Evolutionary conservation across 2,329 filamentous ascomycete genomes (phyloP).

Genomic region (Xylaria sp.): DNA sequence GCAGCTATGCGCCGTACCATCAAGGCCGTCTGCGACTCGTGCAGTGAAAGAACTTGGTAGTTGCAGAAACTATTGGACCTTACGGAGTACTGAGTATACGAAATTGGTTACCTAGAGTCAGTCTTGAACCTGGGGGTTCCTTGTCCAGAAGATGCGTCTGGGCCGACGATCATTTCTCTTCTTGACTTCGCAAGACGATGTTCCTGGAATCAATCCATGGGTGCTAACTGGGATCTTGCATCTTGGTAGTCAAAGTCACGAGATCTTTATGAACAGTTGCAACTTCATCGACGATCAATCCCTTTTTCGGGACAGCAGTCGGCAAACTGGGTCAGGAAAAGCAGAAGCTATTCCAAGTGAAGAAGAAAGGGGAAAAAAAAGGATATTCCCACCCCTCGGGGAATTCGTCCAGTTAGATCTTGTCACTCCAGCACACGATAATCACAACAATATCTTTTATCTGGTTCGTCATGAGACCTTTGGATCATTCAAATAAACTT

Average conservation of each 20-base stretch:
- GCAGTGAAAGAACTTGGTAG: slow-evolving; percentile 9
- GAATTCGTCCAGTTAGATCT: not conserved
- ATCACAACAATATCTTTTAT: not conserved
- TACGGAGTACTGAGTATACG: not conserved
- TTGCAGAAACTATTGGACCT: slow-evolving; percentile 7
- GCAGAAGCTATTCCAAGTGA: not conserved
- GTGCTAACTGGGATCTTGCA: slow-evolving; percentile 23
- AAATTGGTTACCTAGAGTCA: not conserved
- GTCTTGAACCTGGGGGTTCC: slow-evolving; percentile 4
- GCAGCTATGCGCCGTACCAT: not conserved
- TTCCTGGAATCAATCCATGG: slow-evolving; percentile 20
- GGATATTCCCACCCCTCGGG: slow-evolving; percentile 17
- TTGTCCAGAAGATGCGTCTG: not conserved
- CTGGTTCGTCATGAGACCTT: not conserved
- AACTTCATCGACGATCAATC: slow-evolving; percentile 19
- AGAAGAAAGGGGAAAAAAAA: not conserved
- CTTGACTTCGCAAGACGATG: slow-evolving; percentile 13
- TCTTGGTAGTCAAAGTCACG: slow-evolving; percentile 16
- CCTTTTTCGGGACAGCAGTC: not conserved
- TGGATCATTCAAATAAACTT: not conserved
- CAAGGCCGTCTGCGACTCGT: not conserved
- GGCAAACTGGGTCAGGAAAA: slow-evolving; percentile 1
- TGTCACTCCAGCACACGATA: not conserved
- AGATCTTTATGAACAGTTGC: slow-evolving; percentile 9
- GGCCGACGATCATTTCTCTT: slow-evolving; percentile 25